Conservation (phyloP, 75 land plant species). For the Sequoiadendron giganteum region DNA sequence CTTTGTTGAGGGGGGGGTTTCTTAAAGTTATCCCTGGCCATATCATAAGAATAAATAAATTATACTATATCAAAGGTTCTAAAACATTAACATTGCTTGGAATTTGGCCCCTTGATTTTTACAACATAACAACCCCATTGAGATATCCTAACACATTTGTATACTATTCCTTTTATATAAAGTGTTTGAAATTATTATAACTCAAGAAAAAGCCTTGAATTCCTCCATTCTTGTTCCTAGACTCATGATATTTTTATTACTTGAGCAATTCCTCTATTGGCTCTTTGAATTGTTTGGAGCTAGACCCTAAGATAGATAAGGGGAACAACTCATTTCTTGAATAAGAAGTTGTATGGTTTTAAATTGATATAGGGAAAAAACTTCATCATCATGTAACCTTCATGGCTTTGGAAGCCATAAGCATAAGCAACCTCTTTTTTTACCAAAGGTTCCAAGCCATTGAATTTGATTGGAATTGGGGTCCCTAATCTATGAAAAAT, state of each 20-base stretch:
- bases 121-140: no score
- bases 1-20: no score
- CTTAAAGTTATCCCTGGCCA: no score
- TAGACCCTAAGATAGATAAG: background rate
- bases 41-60: no score
- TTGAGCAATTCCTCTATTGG: no score
- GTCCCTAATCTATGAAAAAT: conserved; percentile 61
- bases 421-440: conserved; percentile 61
- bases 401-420: conserved; percentile 57
- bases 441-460: conserved; percentile 73
- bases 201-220: no score
- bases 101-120: conserved; percentile 51
- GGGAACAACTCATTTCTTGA: conserved; percentile 3
- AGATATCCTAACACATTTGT: conserved; percentile 62
- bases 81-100: conserved; percentile 59
- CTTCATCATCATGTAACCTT: conserved; percentile 53
- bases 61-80: conserved; percentile 29
- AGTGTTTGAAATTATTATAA: background rate
- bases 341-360: background rate
- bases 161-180: conserved; percentile 13
- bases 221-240: no score
- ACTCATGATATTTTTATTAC: no score
- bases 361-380: conserved; percentile 36
- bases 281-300: background rate
- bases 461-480: conserved; percentile 53